Evolutionary conservation across 2,329 filamentous ascomycete genomes (phyloP), one percentile per base, ranked within the genome.

Genomic region (Penicillium sp.): DNA sequence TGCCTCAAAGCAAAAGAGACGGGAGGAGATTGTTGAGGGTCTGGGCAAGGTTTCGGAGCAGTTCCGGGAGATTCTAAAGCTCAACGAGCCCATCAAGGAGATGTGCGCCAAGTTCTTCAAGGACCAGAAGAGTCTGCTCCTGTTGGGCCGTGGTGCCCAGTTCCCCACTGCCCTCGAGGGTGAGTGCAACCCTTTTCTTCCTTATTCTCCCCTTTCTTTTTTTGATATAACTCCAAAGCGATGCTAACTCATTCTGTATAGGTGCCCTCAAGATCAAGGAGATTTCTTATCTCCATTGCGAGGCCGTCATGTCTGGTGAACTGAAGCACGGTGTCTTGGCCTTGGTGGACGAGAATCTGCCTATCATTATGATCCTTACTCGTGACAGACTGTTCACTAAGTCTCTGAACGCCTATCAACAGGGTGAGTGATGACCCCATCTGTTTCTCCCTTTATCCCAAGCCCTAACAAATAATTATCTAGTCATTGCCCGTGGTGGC

Each of bases 251-350:
- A 29, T 26, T 29, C 14, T 14, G 14, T 49, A 5, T 51, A 82
- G 80, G 91, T 78, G 94, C 94, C 48, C 83, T 99, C 67, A 99
- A 99, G 84, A 99, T 99, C 79, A 99, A 99, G 85, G 94, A 99
- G 81, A 99, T 99, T 70, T 97, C 93, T 18, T 99, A 99, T 79
- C 89, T 99, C 57, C 94, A 99, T 79, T 99, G 94, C 78, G 94
- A 99, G 81, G 94, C 94, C 68, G 94, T 99, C 82, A 99, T 99
- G 94, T 97, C 94, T 62, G 94, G 94, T 78, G 94, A 99, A 81
- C 85, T 99, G 69, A 99, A 99, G 86, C 94, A 99, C 77, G 94
- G 94, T 82, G 94, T 99, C 50, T 82, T 99, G 73, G 94, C 94
- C 51, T 84, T 99, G 60, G 94, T 99, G 57, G 94, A 99, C 70